Evolutionary conservation across 2,329 filamentous ascomycete species (phyloP).

Genomic region (Corniculantispora saksenae): DNA sequence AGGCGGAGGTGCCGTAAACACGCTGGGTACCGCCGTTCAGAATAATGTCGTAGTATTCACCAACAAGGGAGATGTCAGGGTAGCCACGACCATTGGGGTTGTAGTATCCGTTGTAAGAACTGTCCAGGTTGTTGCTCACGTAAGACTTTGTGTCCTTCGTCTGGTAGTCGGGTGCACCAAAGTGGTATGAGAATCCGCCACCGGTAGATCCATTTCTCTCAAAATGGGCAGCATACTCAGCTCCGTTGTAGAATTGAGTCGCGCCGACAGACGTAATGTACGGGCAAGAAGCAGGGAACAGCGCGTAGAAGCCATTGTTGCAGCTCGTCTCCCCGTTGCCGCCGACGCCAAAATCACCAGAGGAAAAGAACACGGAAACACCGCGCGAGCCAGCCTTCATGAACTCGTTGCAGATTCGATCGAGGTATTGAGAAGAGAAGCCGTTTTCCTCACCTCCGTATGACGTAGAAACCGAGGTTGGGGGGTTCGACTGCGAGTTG

Average conservation of each 20-base stretch:
- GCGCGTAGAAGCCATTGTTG: constrained; percentile 35
- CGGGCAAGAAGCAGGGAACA: constrained; percentile 43
- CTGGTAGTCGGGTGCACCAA: neutral
- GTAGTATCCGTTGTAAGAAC: neutral
- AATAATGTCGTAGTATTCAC: neutral
- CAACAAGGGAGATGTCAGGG: neutral
- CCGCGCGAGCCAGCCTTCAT: constrained; percentile 56
- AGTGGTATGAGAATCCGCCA: neutral
- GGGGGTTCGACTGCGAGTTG: constrained; percentile 9
- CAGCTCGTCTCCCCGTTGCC: constrained; percentile 24
- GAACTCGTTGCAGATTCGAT: constrained; percentile 55
- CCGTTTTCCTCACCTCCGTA: constrained; percentile 55
- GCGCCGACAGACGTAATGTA: constrained; percentile 53
- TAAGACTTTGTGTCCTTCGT: neutral
- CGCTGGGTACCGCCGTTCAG: neutral
- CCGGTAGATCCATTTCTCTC: neutral
- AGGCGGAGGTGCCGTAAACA: constrained; percentile 4
- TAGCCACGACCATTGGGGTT: constrained; percentile 1
- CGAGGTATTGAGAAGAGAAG: constrained; percentile 21
- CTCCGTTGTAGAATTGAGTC: constrained; percentile 31
- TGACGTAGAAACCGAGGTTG: constrained; percentile 50
- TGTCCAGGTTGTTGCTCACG: neutral
- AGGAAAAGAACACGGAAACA: constrained; percentile 50
- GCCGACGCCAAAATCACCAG: constrained; percentile 25
- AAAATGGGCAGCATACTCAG: neutral